Base-by-base conservation (phyloP, 441 rosid genomes). In the Sinapis alba region DNA sequence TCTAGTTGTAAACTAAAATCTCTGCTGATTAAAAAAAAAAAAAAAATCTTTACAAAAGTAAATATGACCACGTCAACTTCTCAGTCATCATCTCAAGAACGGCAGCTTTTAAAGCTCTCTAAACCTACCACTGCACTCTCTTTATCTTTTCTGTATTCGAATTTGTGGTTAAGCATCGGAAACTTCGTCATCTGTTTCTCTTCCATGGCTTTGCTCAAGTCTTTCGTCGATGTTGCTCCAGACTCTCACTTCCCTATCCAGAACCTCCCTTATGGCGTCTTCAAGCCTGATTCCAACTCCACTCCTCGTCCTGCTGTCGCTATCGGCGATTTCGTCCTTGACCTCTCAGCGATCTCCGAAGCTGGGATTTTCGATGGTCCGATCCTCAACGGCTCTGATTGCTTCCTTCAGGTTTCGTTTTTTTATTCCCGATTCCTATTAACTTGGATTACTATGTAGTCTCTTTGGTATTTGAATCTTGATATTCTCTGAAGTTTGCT, bases 241-340 rank as follows among this genome's bases (percentile, higher is more conserved):
- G 88, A 78, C 65, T 92, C 93, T 16, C 98, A 95, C 79, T 95
- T 92, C 83, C 95, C 99, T 21, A 91, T 95, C 83, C 98, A 95
- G 78, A 95, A 95, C 83, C 96, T 95, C 11, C 99, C 98, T 1
- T 91, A 78, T 61, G 98, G 99, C 11, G 96, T 89, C 16, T 95
- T 92, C 90, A 86, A 83, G 83, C 88, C 86, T 21, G 71, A 79
- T 4, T 67, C 85, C 7, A 68, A 57, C 71, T 86, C 86, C 5
- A 20, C 81, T 16, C 81, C 94, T 3, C 92, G 95, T 12, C 96
- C 91, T 47, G 96, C 87, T 4, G 92, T 91, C 4, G 98, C 98
- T 6, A 91, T 92, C 68, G 93, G 97, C 7, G 97, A 89, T 81
- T 83, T 24, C 59, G 96, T 88, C 16, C 69, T 95, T 67, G 99